Evolutionary conservation across 495 filamentous ascomycete genomes (phyloP).

Genomic region (Penicillium flavigenum): DNA sequence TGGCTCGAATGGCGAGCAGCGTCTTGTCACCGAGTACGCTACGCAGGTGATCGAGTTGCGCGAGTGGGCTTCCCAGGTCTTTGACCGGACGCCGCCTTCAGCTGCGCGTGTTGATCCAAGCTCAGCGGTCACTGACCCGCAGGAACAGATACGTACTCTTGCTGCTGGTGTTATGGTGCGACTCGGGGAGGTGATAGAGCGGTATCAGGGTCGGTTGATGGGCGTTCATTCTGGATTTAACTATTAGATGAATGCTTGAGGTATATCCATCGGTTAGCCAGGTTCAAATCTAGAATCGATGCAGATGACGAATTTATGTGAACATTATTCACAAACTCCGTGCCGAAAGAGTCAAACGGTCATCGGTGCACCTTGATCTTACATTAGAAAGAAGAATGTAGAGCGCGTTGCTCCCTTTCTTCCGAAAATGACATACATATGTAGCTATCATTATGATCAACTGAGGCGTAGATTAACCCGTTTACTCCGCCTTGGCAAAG

Average conservation of each 20-base stretch:
- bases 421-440: conserved; percentile 7
- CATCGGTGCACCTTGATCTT: background rate
- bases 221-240: conserved; percentile 50
- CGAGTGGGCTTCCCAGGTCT: conserved; percentile 58
- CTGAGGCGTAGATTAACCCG: conserved; percentile 9
- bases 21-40: conserved; percentile 60
- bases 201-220: conserved; percentile 65
- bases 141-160: conserved; percentile 50
- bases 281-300: background rate
- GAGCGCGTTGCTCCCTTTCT: conserved; percentile 21
- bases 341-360: background rate
- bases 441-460: conserved; percentile 23
- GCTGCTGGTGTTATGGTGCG: conserved; percentile 82
- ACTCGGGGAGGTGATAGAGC: conserved; percentile 74
- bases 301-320: background rate
- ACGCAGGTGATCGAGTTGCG: conserved; percentile 41
- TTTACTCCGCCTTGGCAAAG: conserved; percentile 49
- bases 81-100: conserved; percentile 50
- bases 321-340: background rate
- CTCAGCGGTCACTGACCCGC: conserved; percentile 47
- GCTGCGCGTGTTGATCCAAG: conserved; percentile 13
- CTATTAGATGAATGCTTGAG: conserved; percentile 27
- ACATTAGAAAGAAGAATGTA: background rate
- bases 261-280: background rate
- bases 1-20: conserved; percentile 58